These are phyloP conservation scores for Fragaria ananassa DNA, from an alignment of 306 rosid genomes.

Conservation along the genomic window DNA sequence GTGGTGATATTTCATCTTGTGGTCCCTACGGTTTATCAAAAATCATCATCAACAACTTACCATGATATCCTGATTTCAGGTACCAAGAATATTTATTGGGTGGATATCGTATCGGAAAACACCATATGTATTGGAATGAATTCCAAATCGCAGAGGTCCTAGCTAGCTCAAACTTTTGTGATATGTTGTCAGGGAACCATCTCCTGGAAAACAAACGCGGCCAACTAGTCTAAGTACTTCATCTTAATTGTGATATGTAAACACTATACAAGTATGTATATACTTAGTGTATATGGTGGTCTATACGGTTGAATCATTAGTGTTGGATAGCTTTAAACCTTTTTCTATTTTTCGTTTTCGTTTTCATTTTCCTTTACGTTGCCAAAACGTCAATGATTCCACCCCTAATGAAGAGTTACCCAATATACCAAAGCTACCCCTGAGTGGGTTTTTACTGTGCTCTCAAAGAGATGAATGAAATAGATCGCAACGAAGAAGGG, in stretches of 20 bases:
- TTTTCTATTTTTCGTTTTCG: background rate
- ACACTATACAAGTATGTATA: background rate
- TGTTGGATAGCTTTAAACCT: background rate
- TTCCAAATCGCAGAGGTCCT: background rate
- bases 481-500: slow-evolving; percentile 27
- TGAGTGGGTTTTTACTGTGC: slow-evolving; percentile 45
- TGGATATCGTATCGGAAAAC: background rate
- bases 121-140: background rate
- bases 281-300: background rate
- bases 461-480: background rate
- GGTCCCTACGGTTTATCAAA: background rate
- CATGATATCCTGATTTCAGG: background rate
- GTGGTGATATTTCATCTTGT: background rate
- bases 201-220: too few species aligned
- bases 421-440: slow-evolving; percentile 35
- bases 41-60: background rate
- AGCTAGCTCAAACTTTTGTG: background rate
- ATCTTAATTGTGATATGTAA: background rate
- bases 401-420: slow-evolving; percentile 1
- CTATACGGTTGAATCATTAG: background rate
- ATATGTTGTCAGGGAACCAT: too few species aligned
- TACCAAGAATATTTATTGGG: background rate
- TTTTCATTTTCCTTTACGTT: background rate
- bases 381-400: slow-evolving; percentile 40
- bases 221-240: background rate